Conservation (phyloP, 768 basidiomycete genomes). For the Kwoniella heveanensis region DNA sequence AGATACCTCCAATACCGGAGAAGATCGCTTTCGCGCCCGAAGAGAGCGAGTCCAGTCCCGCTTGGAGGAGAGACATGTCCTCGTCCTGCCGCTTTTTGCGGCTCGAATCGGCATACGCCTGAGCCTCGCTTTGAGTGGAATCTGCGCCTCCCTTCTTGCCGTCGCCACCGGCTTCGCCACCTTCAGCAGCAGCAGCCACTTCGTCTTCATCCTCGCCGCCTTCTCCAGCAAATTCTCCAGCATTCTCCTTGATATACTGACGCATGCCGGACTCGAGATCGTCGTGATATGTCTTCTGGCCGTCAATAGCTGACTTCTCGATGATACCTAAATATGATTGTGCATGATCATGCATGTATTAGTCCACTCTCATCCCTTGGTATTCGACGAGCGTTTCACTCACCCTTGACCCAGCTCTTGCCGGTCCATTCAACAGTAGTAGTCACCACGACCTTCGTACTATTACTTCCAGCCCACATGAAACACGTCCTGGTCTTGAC, state of each 20-base stretch:
- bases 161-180: slow-evolving; percentile 1
- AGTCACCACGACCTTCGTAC: slow-evolving; percentile 79
- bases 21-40: slow-evolving; percentile 36
- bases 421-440: slow-evolving; percentile 95
- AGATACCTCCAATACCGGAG: slow-evolving; percentile 32
- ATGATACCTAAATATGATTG: slow-evolving; percentile 74
- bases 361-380: not conserved
- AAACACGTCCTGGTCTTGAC: slow-evolving; percentile 94
- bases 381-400: slow-evolving; percentile 20
- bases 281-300: slow-evolving; percentile 81
- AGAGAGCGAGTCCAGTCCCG: slow-evolving; percentile 40
- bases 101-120: slow-evolving; percentile 37
- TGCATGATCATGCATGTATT: too few relatives aligned
- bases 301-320: slow-evolving; percentile 84
- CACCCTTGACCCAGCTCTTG: slow-evolving; percentile 93
- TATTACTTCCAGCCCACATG: slow-evolving; percentile 83
- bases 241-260: slow-evolving; percentile 82
- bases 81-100: slow-evolving; percentile 37
- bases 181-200: not conserved
- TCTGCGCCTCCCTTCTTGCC: slow-evolving; percentile 10
- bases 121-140: slow-evolving; percentile 23
- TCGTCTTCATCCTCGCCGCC: slow-evolving; percentile 57
- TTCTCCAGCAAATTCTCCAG: slow-evolving; percentile 81
- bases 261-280: slow-evolving; percentile 85
- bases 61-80: slow-evolving; percentile 38